Percentiles rank a stretch among this genome's conserved stretches.
These are phyloP conservation scores for Aspergillus sp. DNA, from an alignment of 2,329 filamentous ascomycete species.

Conservation along the genomic window DNA sequence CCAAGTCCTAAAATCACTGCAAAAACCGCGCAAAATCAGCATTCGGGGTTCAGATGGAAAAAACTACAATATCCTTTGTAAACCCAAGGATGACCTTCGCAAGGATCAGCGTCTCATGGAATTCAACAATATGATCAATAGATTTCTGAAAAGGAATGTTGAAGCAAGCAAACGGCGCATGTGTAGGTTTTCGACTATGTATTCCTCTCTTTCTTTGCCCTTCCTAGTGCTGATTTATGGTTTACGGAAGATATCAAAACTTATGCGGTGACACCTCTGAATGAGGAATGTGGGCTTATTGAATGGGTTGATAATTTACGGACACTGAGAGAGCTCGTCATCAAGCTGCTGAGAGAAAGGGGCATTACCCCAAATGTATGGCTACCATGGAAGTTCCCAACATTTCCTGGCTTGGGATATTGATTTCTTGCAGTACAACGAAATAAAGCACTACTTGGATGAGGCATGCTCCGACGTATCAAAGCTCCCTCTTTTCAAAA, in stretches of 20 bases:
- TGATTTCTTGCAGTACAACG: constrained; percentile 49
- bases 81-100: constrained; percentile 93
- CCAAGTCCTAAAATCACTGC: constrained; percentile 78
- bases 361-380: constrained; percentile 51
- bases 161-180: constrained; percentile 84
- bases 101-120: constrained; percentile 99
- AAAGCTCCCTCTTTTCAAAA: constrained; percentile 64
- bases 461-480: constrained; percentile 55
- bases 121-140: constrained; percentile 97
- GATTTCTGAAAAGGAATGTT: constrained; percentile 81
- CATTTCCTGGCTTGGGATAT: neutral
- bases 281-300: constrained; percentile 94
- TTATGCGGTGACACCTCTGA: constrained; percentile 91
- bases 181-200: constrained; percentile 36
- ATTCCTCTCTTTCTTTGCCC: no score
- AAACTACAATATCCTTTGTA: constrained; percentile 83
- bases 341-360: constrained; percentile 67
- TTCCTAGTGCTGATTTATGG: neutral
- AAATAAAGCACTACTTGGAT: constrained; percentile 53
- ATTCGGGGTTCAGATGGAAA: constrained; percentile 84
- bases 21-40: constrained; percentile 82
- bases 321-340: constrained; percentile 82
- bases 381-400: neutral
- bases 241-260: constrained; percentile 65
- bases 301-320: constrained; percentile 98